Evolutionary conservation across 2,329 filamentous ascomycete genomes (phyloP), one percentile per base, ranked within the genome.

Genomic region (Ilyonectria mors-panacis): DNA sequence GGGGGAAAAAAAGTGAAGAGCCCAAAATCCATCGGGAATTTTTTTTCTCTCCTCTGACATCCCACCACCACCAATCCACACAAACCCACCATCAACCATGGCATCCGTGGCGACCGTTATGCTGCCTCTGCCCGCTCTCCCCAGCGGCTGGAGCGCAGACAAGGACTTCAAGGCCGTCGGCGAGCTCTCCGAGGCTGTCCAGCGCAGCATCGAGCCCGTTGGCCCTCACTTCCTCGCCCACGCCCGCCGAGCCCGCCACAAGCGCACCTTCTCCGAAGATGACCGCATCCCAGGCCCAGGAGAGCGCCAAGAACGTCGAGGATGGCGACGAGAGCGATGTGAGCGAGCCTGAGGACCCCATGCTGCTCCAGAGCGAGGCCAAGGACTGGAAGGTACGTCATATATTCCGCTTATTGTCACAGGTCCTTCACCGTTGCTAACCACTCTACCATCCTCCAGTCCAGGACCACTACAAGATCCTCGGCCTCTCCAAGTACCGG

Each of bases 381-480:
- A 99, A 99, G 87, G 96, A 99, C 87, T 99, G 96, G 96, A 99
- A 99, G 93, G 94, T 95, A 82, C 73, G 86, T 17, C 74, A 58
- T 23, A 19, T 6, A 19, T 44, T 35, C 30, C 9, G 21, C 19
- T 47, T 9, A 23, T 57, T n/a, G 10, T 28, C 6, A 13, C 15
- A 5, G 30, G 35, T 7, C 51, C n/a, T 23, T 48, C 53, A 8
- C 21, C 19, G 33, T 15, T 44, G 0, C 44, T 57, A 10, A 19
- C 47, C 26, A 59, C 19, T 23, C 2, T 48, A n/a, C 17, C n/a
- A 1, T 42, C 21, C 21, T 55, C 55, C 71, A 97, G 93, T 88
- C 87, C 96, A 99, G 91, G 96, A 99, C 80, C 96, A 99, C 86
- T 99, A 99, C 84, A 94, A 96, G 77, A 93, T 99, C 62, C 92